Percentiles rank a stretch among this genome's conserved stretches.
Evolutionary conservation across 1,284 basidiomycete species (phyloP).

Genomic region (Taiwanofungus camphoratus): DNA sequence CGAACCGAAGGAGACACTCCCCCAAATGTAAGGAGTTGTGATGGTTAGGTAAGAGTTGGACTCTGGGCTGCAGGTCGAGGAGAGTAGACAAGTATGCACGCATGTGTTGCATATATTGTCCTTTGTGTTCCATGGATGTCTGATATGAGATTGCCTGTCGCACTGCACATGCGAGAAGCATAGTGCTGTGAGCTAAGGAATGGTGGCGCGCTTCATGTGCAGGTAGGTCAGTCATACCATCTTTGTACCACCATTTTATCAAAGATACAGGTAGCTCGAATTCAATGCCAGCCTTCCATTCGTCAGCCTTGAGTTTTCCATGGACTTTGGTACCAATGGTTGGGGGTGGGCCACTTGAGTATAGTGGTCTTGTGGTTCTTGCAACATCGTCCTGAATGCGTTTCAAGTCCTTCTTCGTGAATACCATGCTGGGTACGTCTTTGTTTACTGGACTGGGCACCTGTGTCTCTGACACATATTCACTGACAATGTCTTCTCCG

Average conservation of each 20-base stretch:
- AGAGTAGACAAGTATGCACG: background rate
- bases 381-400: background rate
- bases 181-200: background rate
- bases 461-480: background rate
- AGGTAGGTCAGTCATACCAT: background rate
- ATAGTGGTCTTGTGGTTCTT: conserved; percentile 18
- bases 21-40: conserved; percentile 30
- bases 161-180: background rate
- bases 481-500: background rate
- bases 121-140: background rate
- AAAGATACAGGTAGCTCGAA: conserved; percentile 30
- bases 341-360: conserved; percentile 29
- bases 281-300: conserved; percentile 29
- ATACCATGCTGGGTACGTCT: background rate
- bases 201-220: background rate
- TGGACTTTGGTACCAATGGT: conserved; percentile 25
- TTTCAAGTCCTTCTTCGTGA: background rate
- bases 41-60: conserved; percentile 13
- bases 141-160: background rate
- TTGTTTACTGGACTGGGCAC: background rate
- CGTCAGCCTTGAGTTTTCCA: conserved; percentile 32
- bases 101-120: background rate
- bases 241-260: conserved; percentile 23
- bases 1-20: conserved; percentile 25
- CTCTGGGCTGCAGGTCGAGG: background rate